phyloP scores from a whole-genome alignment of 805 yeast species.

The Osmozyma mogii region DNA sequence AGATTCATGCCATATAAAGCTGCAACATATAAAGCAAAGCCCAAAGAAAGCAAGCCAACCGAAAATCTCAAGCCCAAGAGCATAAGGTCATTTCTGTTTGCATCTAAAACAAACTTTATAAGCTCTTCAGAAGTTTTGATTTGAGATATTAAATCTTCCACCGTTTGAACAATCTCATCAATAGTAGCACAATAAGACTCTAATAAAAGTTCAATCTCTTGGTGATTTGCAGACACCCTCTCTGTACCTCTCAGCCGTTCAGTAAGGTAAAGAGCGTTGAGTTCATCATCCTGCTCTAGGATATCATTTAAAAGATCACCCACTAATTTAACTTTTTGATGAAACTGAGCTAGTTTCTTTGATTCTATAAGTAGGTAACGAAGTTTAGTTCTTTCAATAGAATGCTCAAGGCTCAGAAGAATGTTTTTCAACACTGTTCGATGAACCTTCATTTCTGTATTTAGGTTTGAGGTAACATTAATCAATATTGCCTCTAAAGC shows the following conservation, averaged over 20 bases:
- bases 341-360: constrained; percentile 75
- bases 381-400: constrained; percentile 72
- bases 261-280: constrained; percentile 73
- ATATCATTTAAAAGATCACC: constrained; percentile 80
- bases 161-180: constrained; percentile 91
- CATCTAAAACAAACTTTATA: constrained; percentile 84
- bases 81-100: constrained; percentile 92
- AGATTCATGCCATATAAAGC: constrained; percentile 95
- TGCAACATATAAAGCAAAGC: constrained; percentile 72
- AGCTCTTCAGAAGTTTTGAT: constrained; percentile 92
- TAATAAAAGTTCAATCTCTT: constrained; percentile 80
- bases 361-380: constrained; percentile 75
- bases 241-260: constrained; percentile 41
- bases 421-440: constrained; percentile 68
- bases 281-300: constrained; percentile 79
- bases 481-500: constrained; percentile 85
- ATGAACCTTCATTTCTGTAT: constrained; percentile 82
- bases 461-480: constrained; percentile 68
- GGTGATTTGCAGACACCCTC: constrained; percentile 56
- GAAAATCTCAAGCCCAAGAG: constrained; percentile 75
- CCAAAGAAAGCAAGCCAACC: constrained; percentile 74
- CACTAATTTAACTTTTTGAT: constrained; percentile 74
- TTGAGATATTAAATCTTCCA: constrained; percentile 69
- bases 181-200: constrained; percentile 88
- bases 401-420: constrained; percentile 68